phyloP scores from a whole-genome alignment of 257 asterid genomes.

The Fraxinus excelsior region DNA sequence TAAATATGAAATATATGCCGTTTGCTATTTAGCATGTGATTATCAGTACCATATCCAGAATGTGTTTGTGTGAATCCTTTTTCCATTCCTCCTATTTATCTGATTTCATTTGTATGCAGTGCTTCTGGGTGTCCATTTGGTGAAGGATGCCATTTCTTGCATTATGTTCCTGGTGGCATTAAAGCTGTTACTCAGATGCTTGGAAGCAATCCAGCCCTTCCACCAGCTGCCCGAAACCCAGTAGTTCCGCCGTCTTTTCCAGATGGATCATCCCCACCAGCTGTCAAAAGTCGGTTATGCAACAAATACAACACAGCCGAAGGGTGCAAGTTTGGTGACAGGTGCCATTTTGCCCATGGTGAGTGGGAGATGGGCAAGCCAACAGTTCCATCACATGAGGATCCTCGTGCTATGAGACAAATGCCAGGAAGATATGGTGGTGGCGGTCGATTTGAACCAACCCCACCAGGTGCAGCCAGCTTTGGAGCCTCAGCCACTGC shows the following conservation, averaged over 20 bases:
- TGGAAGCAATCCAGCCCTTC: constrained; percentile 33
- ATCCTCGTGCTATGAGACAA: constrained; percentile 29
- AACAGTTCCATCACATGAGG: constrained; percentile 30
- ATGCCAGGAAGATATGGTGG: constrained; percentile 17
- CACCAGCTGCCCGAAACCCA: background rate
- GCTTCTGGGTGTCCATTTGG: constrained; percentile 59
- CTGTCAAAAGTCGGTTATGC: constrained; percentile 28
- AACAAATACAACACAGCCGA: constrained; percentile 53
- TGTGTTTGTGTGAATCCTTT: background rate
- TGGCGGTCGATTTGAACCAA: constrained; percentile 34
- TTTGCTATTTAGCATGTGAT: background rate
- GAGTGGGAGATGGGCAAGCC: constrained; percentile 48
- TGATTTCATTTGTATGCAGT: constrained; percentile 32
- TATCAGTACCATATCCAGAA: background rate
- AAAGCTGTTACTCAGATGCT: constrained; percentile 20
- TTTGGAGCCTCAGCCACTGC: constrained; percentile 65
- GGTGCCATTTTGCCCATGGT: constrained; percentile 54
- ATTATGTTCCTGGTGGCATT: constrained; percentile 46
- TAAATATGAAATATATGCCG: background rate
- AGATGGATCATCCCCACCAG: background rate
- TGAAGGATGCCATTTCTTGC: constrained; percentile 55
- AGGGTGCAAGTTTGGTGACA: constrained; percentile 62
- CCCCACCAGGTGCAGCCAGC: constrained; percentile 36
- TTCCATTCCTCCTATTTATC: background rate
- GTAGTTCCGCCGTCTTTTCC: background rate